Conservation (phyloP, 768 basidiomycete genomes). For the Auriscalpium orientale region DNA sequence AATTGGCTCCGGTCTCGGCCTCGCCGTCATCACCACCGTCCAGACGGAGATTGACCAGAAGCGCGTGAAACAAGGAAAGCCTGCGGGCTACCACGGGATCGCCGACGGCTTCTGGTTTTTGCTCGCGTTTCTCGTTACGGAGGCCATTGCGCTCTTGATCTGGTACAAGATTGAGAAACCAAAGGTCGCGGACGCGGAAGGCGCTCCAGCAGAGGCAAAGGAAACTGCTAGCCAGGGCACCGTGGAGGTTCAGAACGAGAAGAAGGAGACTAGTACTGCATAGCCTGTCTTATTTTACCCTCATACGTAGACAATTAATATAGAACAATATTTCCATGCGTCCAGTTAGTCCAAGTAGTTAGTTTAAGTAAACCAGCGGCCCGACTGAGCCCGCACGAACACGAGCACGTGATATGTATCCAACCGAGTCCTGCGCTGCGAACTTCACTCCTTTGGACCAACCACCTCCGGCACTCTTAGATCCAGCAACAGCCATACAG, state of each 20-base stretch:
- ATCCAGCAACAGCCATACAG: too few species aligned
- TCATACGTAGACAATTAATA: too few species aligned
- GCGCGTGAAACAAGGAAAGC: conserved; percentile 11
- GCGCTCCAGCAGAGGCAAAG: not conserved
- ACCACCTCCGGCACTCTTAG: too few species aligned
- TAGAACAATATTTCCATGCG: too few species aligned
- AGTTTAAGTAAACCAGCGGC: too few species aligned
- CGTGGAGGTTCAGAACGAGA: not conserved
- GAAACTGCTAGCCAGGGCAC: not conserved
- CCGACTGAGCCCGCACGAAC: too few species aligned
- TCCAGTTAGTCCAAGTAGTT: too few species aligned
- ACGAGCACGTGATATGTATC: too few species aligned
- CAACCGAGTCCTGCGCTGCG: too few species aligned
- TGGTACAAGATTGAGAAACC: conserved; percentile 18
- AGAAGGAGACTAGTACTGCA: too few species aligned
- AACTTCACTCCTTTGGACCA: too few species aligned
- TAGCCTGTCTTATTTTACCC: too few species aligned
- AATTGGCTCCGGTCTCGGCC: conserved; percentile 36
- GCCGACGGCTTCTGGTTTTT: conserved; percentile 31
- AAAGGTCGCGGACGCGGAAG: not conserved
- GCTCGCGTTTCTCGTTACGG: conserved; percentile 23
- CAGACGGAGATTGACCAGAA: conserved; percentile 30
- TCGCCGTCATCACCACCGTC: conserved; percentile 36
- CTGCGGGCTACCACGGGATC: conserved; percentile 8
- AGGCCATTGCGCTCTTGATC: conserved; percentile 18